A percentile compares a stretch with the other conserved stretches of the same genome.
These are phyloP conservation scores for Neopestalotiopsis sp. DNA, from an alignment of 2,329 filamentous ascomycete species.

Conservation along the genomic window DNA sequence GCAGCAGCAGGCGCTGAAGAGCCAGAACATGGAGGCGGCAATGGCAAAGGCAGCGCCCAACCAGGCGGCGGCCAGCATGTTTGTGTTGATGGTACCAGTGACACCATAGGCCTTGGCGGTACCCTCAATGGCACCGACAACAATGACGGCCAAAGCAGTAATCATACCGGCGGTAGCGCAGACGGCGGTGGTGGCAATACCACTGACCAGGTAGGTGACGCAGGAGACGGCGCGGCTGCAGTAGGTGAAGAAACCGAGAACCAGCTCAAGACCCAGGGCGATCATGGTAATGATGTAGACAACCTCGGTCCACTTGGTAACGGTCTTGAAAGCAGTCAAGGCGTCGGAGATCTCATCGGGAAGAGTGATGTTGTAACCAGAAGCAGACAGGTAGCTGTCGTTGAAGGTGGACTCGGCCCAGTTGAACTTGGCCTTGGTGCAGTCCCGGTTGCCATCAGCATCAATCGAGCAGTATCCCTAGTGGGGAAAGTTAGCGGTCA, in stretches of 20 bases:
- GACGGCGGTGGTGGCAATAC: slow-evolving; percentile 59
- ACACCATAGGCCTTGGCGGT: slow-evolving; percentile 76
- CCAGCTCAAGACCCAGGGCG: slow-evolving; percentile 71
- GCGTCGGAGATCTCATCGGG: slow-evolving; percentile 70
- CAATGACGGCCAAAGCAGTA: slow-evolving; percentile 73
- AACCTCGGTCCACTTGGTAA: slow-evolving; percentile 83
- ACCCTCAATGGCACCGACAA: slow-evolving; percentile 71
- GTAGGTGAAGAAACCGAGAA: slow-evolving; percentile 81
- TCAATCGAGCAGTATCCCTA: slow-evolving; percentile 75
- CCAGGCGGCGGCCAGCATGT: slow-evolving; percentile 78
- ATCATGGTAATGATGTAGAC: slow-evolving; percentile 77
- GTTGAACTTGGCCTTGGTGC: slow-evolving; percentile 73
- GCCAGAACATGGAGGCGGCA: slow-evolving; percentile 84
- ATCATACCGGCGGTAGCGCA: slow-evolving; percentile 73
- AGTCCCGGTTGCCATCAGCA: slow-evolving; percentile 62
- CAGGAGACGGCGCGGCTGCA: slow-evolving; percentile 84
- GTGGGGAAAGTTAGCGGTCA: slow-evolving; percentile 3
- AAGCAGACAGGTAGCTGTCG: slow-evolving; percentile 63
- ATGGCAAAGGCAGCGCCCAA: slow-evolving; percentile 79
- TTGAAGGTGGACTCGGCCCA: slow-evolving; percentile 79
- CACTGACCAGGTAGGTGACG: slow-evolving; percentile 77
- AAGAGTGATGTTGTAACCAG: slow-evolving; percentile 64
- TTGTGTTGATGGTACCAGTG: slow-evolving; percentile 66
- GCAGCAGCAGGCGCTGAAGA: slow-evolving; percentile 92
- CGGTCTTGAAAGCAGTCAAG: slow-evolving; percentile 73